Percentiles rank a stretch among this genome's conserved stretches.
phyloP scores from a whole-genome alignment of 352 stramenopile genomes.

The Bremia lactucae region DNA sequence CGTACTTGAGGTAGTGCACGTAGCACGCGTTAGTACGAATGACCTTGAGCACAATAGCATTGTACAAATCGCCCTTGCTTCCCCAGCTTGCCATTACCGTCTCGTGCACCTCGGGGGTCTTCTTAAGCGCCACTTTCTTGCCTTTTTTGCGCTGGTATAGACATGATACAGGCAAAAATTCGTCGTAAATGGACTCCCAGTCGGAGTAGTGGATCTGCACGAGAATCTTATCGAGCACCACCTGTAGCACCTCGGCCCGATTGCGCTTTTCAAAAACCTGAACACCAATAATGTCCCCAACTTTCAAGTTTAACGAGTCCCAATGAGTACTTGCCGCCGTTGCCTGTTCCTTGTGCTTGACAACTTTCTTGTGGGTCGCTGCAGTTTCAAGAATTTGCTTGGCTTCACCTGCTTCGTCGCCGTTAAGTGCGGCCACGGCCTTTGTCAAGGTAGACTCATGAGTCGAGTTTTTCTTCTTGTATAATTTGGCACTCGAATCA shows the following conservation, averaged over 20 bases:
- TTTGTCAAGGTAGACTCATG: slow-evolving; percentile 17
- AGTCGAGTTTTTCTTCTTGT: slow-evolving; percentile 25
- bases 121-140: slow-evolving; percentile 47
- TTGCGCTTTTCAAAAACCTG: slow-evolving; percentile 73
- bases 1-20: slow-evolving; percentile 78
- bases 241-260: slow-evolving; percentile 46
- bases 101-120: slow-evolving; percentile 57
- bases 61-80: slow-evolving; percentile 58
- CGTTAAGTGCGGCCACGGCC: slow-evolving; percentile 14
- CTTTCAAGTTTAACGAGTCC: slow-evolving; percentile 45
- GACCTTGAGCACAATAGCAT: slow-evolving; percentile 71
- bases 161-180: slow-evolving; percentile 53
- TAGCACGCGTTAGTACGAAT: slow-evolving; percentile 64
- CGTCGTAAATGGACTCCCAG: slow-evolving; percentile 77
- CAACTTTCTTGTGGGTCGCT: slow-evolving; percentile 14
- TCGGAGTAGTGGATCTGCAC: slow-evolving; percentile 73
- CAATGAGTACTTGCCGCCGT: slow-evolving; percentile 37
- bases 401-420: slow-evolving; percentile 17
- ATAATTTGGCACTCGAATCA: slow-evolving; percentile 34
- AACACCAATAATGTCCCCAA: slow-evolving; percentile 58
- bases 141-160: slow-evolving; percentile 46
- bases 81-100: slow-evolving; percentile 67
- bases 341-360: slow-evolving; percentile 12
- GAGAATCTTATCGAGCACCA: slow-evolving; percentile 58
- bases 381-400: slow-evolving; percentile 22